Evolutionary conservation across 331 rosid genomes (phyloP), one percentile per base, ranked within the genome.

Genomic region (Stylosanthes scabra): DNA sequence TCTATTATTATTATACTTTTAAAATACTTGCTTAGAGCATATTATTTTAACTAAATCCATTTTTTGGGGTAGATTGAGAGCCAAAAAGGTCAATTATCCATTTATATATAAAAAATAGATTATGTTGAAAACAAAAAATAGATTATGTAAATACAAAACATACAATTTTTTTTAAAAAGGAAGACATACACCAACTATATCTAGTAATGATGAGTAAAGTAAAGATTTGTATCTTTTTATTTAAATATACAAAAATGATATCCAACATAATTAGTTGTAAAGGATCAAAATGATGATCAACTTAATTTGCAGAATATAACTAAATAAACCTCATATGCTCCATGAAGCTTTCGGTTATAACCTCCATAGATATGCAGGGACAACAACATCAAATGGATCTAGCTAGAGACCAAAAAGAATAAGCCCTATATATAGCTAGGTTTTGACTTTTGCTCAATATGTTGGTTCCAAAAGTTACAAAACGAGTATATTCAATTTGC

Each of bases 181-280:
- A 20, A 20, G 25, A 20, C 1, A 20, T 0, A 20, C 1, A 20
- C 25, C 25, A 20, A 20, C 25, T 20, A 20, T 20, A 20, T 20
- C 25, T 20, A 20, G 25, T 20, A 20, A 20, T 20, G 25, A 20
- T 20, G 25, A 20, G 25, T 20, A 20, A 20, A 20, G 25, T 20
- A 20, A 20, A 20, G 25, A 20, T 20, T 20, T 20, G 25, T 20
- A 20, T 20, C 25, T 20, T 20, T 20, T 20, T 20, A 20, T 9
- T 44, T 44, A 8, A 8, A 44, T 9, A 2, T 9, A 2, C 11
- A 44, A 44, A 44, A 45, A 52, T 25, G 8, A 9, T 15, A 39
- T 11, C 72, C 72, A 74, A 75, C 81, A 81, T 82, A 41, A 70
- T 74, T 82, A 57, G 70, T 56, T 63, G 80, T 58, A 69, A 73